Evolutionary conservation across 139 green algal species (phyloP).

Genomic region (Desmodesmus armatus): DNA sequence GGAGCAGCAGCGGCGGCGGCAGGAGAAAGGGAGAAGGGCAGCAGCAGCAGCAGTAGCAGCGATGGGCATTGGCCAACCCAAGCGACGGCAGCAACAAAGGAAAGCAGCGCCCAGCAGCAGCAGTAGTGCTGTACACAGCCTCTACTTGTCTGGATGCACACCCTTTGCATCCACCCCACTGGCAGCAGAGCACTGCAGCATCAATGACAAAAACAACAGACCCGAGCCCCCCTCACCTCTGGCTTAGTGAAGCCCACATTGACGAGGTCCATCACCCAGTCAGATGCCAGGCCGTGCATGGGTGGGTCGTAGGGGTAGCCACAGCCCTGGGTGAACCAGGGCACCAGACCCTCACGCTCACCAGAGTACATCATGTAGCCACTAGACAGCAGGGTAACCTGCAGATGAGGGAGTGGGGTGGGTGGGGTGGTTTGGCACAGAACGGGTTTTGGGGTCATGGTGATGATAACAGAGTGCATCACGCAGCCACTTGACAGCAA

Average conservation of each 20-base stretch:
- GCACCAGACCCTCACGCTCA: conserved; percentile 45
- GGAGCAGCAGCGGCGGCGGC: neutral
- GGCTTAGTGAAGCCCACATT: conserved; percentile 73
- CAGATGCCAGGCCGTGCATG: conserved; percentile 56
- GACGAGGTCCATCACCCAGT: conserved; percentile 82
- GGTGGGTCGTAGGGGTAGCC: conserved; percentile 56
- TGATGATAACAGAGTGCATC: neutral
- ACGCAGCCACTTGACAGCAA: neutral
- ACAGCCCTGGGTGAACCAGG: conserved; percentile 54
- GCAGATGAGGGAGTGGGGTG: neutral
- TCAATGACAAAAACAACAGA: conserved; percentile 35
- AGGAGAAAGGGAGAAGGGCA: neutral
- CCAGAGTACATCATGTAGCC: conserved; percentile 66
- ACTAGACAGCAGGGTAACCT: conserved; percentile 84
- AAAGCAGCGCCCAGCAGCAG: no score
- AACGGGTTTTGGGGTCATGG: neutral
- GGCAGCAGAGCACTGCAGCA: neutral
- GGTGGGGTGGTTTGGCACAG: neutral
- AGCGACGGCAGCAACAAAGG: no score
- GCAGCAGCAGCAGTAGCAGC: neutral
- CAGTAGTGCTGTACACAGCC: neutral
- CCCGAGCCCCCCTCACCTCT: neutral
- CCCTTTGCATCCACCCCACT: no score
- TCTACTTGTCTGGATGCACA: neutral
- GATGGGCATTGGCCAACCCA: no score